Conservation (phyloP, 345 rosid genomes). For the Lepidium africanum region DNA sequence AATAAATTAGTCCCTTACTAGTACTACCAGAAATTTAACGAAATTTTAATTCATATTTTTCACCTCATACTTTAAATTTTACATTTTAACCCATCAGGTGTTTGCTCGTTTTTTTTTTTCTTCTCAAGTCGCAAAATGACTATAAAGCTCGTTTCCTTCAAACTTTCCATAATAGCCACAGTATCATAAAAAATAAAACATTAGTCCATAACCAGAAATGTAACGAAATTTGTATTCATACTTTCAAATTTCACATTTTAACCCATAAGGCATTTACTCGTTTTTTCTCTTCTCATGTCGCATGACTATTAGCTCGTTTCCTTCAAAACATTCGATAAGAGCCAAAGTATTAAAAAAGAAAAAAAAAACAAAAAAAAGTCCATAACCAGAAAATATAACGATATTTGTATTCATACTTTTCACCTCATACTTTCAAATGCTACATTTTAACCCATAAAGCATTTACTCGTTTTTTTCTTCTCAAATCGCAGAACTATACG, state of each 20-base stretch:
- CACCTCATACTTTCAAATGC: background rate
- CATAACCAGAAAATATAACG: background rate
- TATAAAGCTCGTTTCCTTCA: background rate
- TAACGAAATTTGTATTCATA: conserved; percentile 1
- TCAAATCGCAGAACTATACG: background rate
- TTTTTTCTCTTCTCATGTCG: background rate
- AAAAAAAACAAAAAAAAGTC: background rate
- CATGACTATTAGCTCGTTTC: background rate
- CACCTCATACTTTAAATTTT: background rate
- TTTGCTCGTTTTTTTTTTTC: background rate
- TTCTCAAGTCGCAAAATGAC: background rate
- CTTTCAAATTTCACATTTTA: background rate
- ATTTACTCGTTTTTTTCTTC: no score
- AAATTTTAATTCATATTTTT: background rate
- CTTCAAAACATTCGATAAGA: background rate
- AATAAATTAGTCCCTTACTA: background rate
- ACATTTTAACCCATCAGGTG: background rate
- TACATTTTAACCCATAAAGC: background rate
- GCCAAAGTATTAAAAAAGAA: background rate
- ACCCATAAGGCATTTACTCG: background rate
- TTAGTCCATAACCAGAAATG: background rate
- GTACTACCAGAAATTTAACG: background rate
- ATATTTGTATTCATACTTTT: background rate
- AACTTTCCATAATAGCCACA: background rate
- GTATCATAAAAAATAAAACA: background rate